Base-by-base conservation (phyloP, 305 asterid species). In the Ilex paraguariensis region DNA sequence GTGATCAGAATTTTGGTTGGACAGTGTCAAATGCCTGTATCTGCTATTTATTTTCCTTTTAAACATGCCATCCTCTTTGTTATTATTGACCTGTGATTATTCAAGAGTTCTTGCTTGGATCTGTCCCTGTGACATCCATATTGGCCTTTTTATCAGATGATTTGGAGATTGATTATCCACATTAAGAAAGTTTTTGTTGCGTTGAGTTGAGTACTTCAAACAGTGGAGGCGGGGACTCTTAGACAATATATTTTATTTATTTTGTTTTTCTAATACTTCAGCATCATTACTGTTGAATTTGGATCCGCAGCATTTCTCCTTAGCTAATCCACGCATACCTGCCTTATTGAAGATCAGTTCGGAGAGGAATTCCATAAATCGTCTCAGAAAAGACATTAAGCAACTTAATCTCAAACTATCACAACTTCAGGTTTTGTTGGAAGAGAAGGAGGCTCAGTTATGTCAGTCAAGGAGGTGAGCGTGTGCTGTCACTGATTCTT, bases 321-420 rank as follows among this genome's bases (percentile, higher is more conserved):
- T 93, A 82, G 84, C 96, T 79, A 84, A 60, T 76, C 63, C 73
- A 93, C 95, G 97, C 69, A 83, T 84, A 85, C 99, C 99, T 67
- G 94, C 95, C 75, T 76, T 93, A 74, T 70, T 93, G 84, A 93
- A 93, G 84, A 86, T 93, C 74, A 84, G 96, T 79, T 79, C 86
- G 49, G 94, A 93, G 66, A 81, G 87, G 82, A 82, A 86, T 57
- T 70, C 81, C 45, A 81, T 82, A 76, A 83, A 80, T 66, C 84
- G 65, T 76, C 89, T 93, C 73, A 81, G 86, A 81, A 84, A 85
- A 79, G 96, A 93, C 69, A 79, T 87, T 62, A 87, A 81, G 73
- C 91, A 87, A 66, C 93, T 87, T 60, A 81, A 76, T 80, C 80
- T 71, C 70, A 84, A 82, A 82, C 71, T 93, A 68, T 82, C 95